Evolutionary conservation across 2,329 filamentous ascomycete species (phyloP).

Genomic region (Annulohypoxylon truncatum): DNA sequence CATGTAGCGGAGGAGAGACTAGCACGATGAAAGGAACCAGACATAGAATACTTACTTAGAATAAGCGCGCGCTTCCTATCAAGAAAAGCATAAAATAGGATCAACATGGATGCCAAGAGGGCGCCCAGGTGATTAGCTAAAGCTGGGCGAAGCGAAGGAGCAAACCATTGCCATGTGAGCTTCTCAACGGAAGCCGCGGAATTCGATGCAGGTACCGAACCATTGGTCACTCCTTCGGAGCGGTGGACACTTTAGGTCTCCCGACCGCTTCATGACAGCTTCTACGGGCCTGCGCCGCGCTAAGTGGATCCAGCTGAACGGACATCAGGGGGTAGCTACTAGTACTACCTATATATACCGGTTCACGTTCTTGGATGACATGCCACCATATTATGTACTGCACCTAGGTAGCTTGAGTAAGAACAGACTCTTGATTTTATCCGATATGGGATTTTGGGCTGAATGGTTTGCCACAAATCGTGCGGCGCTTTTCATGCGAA

Average conservation of each 20-base stretch:
- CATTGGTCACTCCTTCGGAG: not conserved
- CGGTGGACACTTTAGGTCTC: not conserved
- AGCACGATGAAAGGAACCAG: too few species aligned
- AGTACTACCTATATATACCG: too few species aligned
- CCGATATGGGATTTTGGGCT: not conserved
- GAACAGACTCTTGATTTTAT: not conserved
- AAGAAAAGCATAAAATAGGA: not conserved
- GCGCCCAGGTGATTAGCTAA: not conserved
- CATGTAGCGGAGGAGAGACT: too few species aligned
- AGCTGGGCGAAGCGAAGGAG: not conserved
- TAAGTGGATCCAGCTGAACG: not conserved
- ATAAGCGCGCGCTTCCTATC: not conserved
- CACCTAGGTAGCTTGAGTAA: not conserved
- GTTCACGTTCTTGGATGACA: not conserved
- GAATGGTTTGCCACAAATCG: not conserved
- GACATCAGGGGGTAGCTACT: not conserved
- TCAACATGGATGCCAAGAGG: not conserved
- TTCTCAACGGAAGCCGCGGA: not conserved
- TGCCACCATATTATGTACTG: not conserved
- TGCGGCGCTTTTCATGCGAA: too few species aligned
- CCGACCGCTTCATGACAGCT: not conserved
- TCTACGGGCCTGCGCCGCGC: not conserved
- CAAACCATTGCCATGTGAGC: not conserved
- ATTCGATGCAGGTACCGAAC: not conserved
- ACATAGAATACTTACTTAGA: too few species aligned